A percentile compares a stretch with the other conserved stretches of the same genome.
phyloP scores from a whole-genome alignment of 139 green algal species.

The Chlamydomonas asymmetrica region DNA sequence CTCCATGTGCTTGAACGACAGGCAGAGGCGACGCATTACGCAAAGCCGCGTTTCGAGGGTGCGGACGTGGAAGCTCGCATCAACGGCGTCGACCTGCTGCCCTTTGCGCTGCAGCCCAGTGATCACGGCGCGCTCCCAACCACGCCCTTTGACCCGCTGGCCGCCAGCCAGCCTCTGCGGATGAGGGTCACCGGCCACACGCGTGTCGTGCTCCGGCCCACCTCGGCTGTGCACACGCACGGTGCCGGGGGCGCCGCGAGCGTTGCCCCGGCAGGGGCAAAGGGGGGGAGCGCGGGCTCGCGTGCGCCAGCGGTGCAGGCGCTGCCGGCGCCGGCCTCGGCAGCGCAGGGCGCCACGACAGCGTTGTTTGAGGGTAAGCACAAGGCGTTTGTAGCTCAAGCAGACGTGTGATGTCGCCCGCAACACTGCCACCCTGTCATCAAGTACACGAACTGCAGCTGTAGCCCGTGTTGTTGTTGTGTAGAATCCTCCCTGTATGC shows the following conservation, averaged over 20 bases:
- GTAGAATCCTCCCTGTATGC: too few species aligned
- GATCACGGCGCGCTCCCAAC: background rate
- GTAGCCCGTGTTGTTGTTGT: too few species aligned
- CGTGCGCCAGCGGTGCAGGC: background rate
- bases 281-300: background rate
- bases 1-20: too few species aligned
- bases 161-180: slow-evolving; percentile 31
- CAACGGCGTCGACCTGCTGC: slow-evolving; percentile 41
- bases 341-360: too few species aligned
- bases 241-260: background rate
- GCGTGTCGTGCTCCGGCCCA: slow-evolving; percentile 3
- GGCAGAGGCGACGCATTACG: slow-evolving; percentile 47
- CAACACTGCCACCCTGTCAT: too few species aligned
- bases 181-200: slow-evolving; percentile 9
- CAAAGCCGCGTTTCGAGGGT: slow-evolving; percentile 44
- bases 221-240: background rate
- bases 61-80: slow-evolving; percentile 39
- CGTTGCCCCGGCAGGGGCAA: background rate
- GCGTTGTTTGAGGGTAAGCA: too few species aligned
- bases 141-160: slow-evolving; percentile 26
- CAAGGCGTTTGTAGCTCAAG: too few species aligned
- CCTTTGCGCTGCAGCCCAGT: slow-evolving; percentile 11
- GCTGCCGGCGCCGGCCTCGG: background rate
- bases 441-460: too few species aligned
- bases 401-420: too few species aligned